These are phyloP conservation scores for Penicillium turbatum DNA, from an alignment of 495 filamentous ascomycete genomes.

Conservation along the genomic window DNA sequence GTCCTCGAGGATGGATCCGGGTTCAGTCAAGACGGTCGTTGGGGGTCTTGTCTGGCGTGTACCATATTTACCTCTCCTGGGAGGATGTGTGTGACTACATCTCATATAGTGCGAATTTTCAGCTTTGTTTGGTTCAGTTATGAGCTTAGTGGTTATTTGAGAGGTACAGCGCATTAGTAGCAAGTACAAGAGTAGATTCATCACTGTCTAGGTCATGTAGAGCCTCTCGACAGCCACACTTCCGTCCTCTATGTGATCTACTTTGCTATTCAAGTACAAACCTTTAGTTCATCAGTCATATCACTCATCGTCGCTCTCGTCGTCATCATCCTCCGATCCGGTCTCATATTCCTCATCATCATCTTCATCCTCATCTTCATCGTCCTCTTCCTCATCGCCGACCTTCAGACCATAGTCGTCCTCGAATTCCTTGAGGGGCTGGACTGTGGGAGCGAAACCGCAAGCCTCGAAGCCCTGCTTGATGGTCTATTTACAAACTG, in stretches of 20 bases:
- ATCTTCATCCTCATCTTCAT: constrained; percentile 58
- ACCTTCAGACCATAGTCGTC: constrained; percentile 86
- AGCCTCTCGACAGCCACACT: neutral
- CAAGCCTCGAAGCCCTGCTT: constrained; percentile 64
- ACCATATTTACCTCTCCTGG: constrained; percentile 18
- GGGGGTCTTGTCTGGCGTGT: constrained; percentile 16
- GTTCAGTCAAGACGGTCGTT: constrained; percentile 1
- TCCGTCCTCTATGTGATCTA: constrained; percentile 12
- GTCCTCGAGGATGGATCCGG: constrained; percentile 10
- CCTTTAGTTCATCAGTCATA: constrained; percentile 13
- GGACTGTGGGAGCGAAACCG: constrained; percentile 74
- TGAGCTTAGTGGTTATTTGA: neutral
- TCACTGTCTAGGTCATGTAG: neutral
- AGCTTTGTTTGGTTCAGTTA: constrained; percentile 8
- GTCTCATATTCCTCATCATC: constrained; percentile 43
- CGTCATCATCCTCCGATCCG: constrained; percentile 41
- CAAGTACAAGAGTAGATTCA: constrained; percentile 4
- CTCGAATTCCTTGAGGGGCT: constrained; percentile 74
- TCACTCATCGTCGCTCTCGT: constrained; percentile 24
- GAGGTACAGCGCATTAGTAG: neutral
- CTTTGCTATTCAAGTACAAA: constrained; percentile 9
- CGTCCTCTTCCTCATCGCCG: constrained; percentile 63
- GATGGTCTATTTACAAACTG: constrained; percentile 51
- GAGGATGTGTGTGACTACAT: constrained; percentile 12
- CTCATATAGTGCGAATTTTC: constrained; percentile 10